phyloP scores from a whole-genome alignment of 306 rosid species.

The Hippophae gyantsensis region DNA sequence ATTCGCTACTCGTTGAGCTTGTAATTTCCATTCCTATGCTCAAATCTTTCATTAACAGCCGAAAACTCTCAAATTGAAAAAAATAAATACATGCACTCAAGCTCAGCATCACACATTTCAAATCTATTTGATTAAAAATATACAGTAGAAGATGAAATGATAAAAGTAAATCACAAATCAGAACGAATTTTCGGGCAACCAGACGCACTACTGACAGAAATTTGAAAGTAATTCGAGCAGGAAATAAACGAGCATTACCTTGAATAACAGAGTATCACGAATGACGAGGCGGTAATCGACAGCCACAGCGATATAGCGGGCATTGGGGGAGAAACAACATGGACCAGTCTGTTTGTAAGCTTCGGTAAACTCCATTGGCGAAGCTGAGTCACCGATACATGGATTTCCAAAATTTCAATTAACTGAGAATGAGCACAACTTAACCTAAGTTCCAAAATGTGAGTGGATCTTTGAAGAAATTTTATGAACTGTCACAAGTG shows the following conservation, averaged over 20 bases:
- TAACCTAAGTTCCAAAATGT: too few species aligned
- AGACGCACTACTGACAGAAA: background rate
- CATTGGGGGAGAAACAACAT: slow-evolving; percentile 85
- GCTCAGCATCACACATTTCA: background rate
- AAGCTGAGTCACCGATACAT: background rate
- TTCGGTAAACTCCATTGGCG: slow-evolving; percentile 85
- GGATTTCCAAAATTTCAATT: background rate
- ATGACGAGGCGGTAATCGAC: slow-evolving; percentile 97
- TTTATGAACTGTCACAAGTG: too few species aligned
- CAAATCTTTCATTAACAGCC: background rate
- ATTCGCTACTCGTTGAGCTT: too few species aligned
- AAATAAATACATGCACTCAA: background rate
- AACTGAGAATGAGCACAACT: too few species aligned
- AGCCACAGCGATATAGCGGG: slow-evolving; percentile 82
- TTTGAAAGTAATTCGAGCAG: background rate
- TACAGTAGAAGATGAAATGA: background rate
- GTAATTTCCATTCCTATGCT: too few species aligned
- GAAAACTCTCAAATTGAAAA: background rate
- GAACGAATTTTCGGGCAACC: slow-evolving; percentile 3
- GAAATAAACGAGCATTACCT: slow-evolving; percentile 23
- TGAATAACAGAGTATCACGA: slow-evolving; percentile 82
- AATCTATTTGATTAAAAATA: background rate
- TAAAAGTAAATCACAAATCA: background rate
- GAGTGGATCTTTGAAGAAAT: too few species aligned
- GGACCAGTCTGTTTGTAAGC: slow-evolving; percentile 90